Base-by-base conservation (phyloP, 2,329 filamentous ascomycete genomes). In the Pestalotiopsis sp. region DNA sequence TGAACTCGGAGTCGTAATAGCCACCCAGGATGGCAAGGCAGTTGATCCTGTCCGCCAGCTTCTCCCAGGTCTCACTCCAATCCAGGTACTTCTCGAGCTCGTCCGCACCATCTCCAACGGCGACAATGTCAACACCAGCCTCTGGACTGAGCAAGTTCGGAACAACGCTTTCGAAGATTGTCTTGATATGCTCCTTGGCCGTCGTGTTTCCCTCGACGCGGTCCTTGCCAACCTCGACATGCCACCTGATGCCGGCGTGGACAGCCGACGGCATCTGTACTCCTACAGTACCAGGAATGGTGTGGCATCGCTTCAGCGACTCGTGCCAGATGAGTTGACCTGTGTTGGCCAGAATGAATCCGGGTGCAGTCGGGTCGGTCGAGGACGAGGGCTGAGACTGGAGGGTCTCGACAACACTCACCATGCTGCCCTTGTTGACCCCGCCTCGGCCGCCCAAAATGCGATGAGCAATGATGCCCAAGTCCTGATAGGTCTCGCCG, bases 291-390 rank as follows among this genome's bases (percentile, higher is more conserved):
- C 85, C 86, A 0, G 77, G 76, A 1, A 85, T 77, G 1, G 88
- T 92, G 70, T 97, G 83, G 0, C 89, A 84, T 63, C 87, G 85
- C 65, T 85, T 80, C 1, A 85, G 85, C 65, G 87, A 85, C 55
- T 92, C 88, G 78, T 92, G 93, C 90, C 93, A 98, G 74, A 91
- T 83, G 20, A 93, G 82, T 80, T 97, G 90, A 4, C 93, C 93
- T 3, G 89, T 84, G 76, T 97, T 98, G 60, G 93, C 88, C 31
- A 97, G 82, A 36, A 98, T 81, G 67, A 98, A 81, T 3, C 87
- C 92, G 0, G 86, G 89, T 1, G 81, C 71, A 2, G 77, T 72
- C 0, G 75, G 36, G 23, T 83, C 80, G 0, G 72, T 62, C 0
- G 78, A 71, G 14, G 78, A 81, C 41, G 79, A 79, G 27, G 61